Evolutionary conservation across 345 rosid genomes (phyloP).

Genomic region (Erysimum cheiranthoides): DNA sequence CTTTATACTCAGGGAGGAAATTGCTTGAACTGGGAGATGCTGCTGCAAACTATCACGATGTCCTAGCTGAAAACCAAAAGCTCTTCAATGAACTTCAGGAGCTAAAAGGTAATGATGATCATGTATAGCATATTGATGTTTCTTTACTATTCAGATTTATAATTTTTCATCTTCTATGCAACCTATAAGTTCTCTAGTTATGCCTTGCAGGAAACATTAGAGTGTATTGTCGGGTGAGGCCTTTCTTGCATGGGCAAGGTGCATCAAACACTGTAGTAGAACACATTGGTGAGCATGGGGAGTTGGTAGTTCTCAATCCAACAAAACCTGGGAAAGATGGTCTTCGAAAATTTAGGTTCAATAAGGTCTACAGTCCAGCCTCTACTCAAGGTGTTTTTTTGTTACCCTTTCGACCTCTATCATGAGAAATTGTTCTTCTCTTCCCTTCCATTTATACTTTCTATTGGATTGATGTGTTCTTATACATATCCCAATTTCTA

Average conservation of each 20-base stretch:
- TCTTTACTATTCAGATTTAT: neutral
- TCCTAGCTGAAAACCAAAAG: conserved; percentile 80
- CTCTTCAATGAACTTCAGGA: conserved; percentile 93
- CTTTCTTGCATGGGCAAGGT: conserved; percentile 70
- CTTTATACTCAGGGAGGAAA: conserved; percentile 53
- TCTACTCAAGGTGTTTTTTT: conserved; percentile 79
- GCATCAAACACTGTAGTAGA: conserved; percentile 60
- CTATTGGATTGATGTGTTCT: neutral
- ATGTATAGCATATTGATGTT: conserved; percentile 1
- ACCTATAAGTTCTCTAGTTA: conserved; percentile 11
- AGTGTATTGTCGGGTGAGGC: conserved; percentile 87
- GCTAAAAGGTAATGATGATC: conserved; percentile 67
- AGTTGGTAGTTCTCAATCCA: conserved; percentile 72
- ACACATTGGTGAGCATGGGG: conserved; percentile 73
- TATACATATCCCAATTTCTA: conserved; percentile 15
- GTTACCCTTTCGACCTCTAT: conserved; percentile 5
- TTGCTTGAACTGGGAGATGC: conserved; percentile 61
- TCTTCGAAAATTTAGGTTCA: conserved; percentile 70
- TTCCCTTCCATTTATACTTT: neutral
- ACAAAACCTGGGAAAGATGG: conserved; percentile 86
- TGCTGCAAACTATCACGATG: conserved; percentile 69
- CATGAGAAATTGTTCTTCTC: neutral
- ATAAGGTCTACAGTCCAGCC: conserved; percentile 73
- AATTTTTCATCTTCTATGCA: neutral
- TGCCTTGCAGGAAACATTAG: conserved; percentile 79